Evolutionary conservation across 2,329 filamentous ascomycete genomes (phyloP), one percentile per base, ranked within the genome.

Genomic region (Fusarium veterinarium): DNA sequence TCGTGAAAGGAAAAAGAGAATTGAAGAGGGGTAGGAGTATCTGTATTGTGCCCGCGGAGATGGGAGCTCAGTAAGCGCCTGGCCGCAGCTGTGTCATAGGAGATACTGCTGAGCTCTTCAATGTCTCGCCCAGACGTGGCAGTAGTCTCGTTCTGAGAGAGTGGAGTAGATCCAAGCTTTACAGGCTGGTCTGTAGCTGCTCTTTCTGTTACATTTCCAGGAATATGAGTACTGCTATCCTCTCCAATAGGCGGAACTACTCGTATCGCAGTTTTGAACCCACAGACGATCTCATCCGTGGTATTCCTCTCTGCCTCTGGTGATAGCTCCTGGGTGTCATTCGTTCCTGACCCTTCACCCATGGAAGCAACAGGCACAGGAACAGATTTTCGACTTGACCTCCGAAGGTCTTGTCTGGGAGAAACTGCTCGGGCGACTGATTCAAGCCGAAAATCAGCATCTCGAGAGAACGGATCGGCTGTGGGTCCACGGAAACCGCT

Each of bases 1-100:
- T 59, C 52, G 17, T 65, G 46, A 20, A 73, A 49, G 8, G 37
- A 63, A 14, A 71, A 69, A 9, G 53, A 49, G 19, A 64, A 64
- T 20, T 53, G 65, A 1, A 67, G 17, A 16, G 58, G 64, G 12
- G 57, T 60, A 12, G 33, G 17, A n/a, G 61, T 45, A 31, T 30
- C 5, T 23, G 33, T 41, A 11, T 62, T 41, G 19, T 60, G 23
- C 23, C 52, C 41, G 13, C 52, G 33, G 30, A 67, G 45, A 42
- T 67, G 53, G 31, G n/a, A 30, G 41, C n/a, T 23, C n/a, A 61
- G 46, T n/a, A 61, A 17, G 8, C 12, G 30, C 17, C 23, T 31
- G n/a, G 63, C 30, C 12, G 40, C n/a, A 8, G 35, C 19, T 13
- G 20, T 25, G 48, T 52, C 49, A 17, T 53, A 53, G 4, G 19